These are phyloP conservation scores for Penicillium sp. DNA, from an alignment of 2,329 filamentous ascomycete species.

Conservation along the genomic window DNA sequence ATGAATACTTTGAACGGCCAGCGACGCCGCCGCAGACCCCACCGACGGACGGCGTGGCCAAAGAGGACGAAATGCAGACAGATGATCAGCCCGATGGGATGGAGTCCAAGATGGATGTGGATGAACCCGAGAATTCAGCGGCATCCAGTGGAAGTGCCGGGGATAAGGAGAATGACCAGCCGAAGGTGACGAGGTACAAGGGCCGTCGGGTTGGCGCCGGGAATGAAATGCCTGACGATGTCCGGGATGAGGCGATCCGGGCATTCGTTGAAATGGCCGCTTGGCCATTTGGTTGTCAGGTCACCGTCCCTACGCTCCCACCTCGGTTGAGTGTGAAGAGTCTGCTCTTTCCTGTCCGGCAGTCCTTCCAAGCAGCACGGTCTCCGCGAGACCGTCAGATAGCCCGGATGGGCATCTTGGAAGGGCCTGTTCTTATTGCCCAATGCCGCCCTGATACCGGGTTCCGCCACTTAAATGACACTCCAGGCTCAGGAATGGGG, in stretches of 20 bases:
- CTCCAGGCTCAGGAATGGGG: slow-evolving; percentile 31
- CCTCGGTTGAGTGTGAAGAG: slow-evolving; percentile 50
- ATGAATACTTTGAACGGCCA: slow-evolving; percentile 52
- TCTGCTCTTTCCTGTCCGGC: slow-evolving; percentile 56
- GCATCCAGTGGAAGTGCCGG: background rate
- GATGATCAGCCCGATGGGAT: slow-evolving; percentile 18
- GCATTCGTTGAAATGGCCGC: slow-evolving; percentile 57
- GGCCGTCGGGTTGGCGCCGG: slow-evolving; percentile 59
- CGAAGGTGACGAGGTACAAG: slow-evolving; percentile 47
- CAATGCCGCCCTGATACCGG: slow-evolving; percentile 55
- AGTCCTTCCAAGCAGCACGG: slow-evolving; percentile 55
- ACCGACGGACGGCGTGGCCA: slow-evolving; percentile 16
- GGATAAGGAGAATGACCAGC: slow-evolving; percentile 4
- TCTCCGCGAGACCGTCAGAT: slow-evolving; percentile 52
- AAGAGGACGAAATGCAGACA: slow-evolving; percentile 22
- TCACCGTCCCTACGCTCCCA: slow-evolving; percentile 47
- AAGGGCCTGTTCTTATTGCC: slow-evolving; percentile 57
- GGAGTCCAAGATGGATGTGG: slow-evolving; percentile 27
- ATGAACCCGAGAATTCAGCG: slow-evolving; percentile 10
- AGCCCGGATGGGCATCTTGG: slow-evolving; percentile 54
- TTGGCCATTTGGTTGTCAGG: slow-evolving; percentile 58
- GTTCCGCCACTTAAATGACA: slow-evolving; percentile 45
- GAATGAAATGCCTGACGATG: slow-evolving; percentile 57
- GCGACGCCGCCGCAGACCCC: slow-evolving; percentile 24
- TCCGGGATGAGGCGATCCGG: slow-evolving; percentile 55